These are phyloP conservation scores for Cicer bijugum DNA, from an alignment of 306 rosid genomes.

Conservation along the genomic window DNA sequence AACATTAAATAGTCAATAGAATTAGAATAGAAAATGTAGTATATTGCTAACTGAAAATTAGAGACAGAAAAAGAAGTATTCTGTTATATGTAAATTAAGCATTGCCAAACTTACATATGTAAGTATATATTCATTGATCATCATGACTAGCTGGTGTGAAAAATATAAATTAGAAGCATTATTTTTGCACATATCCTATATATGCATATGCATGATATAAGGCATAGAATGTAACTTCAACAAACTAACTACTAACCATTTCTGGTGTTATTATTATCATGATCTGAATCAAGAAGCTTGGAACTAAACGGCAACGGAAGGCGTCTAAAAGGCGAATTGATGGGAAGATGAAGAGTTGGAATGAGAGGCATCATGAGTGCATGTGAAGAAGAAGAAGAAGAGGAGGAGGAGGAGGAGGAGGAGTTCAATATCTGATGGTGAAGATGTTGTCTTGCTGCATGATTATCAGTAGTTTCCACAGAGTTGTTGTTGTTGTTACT, in stretches of 20 bases:
- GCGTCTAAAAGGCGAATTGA: slow-evolving; percentile 52
- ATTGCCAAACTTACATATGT: slow-evolving; percentile 39
- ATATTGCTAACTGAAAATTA: too few relatives aligned
- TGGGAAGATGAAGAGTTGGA: slow-evolving; percentile 9
- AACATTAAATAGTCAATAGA: too few relatives aligned
- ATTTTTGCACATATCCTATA: slow-evolving; percentile 36
- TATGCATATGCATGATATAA: not conserved
- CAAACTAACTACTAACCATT: slow-evolving; percentile 22
- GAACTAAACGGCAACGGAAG: slow-evolving; percentile 45
- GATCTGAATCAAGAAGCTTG: slow-evolving; percentile 54
- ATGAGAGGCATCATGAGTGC: not conserved
- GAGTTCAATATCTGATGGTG: slow-evolving; percentile 61
- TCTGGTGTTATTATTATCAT: slow-evolving; percentile 1
- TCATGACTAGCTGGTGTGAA: too few relatives aligned
- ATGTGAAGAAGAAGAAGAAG: too few relatives aligned
- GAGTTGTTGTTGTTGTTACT: slow-evolving; percentile 26
- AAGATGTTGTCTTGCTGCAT: slow-evolving; percentile 39
- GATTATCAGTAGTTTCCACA: slow-evolving; percentile 50
- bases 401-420: slow-evolving; percentile 26
- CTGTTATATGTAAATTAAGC: slow-evolving; percentile 34
- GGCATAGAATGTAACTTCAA: slow-evolving; percentile 24
- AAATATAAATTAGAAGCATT: slow-evolving; percentile 4
- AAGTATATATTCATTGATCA: too few relatives aligned
- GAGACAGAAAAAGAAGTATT: too few relatives aligned
- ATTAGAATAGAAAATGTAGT: too few relatives aligned